A percentile compares a stretch with the other conserved stretches of the same genome.
phyloP scores from a whole-genome alignment of 2,329 filamentous ascomycete species.

The Aspergillus ochraceoroseus region DNA sequence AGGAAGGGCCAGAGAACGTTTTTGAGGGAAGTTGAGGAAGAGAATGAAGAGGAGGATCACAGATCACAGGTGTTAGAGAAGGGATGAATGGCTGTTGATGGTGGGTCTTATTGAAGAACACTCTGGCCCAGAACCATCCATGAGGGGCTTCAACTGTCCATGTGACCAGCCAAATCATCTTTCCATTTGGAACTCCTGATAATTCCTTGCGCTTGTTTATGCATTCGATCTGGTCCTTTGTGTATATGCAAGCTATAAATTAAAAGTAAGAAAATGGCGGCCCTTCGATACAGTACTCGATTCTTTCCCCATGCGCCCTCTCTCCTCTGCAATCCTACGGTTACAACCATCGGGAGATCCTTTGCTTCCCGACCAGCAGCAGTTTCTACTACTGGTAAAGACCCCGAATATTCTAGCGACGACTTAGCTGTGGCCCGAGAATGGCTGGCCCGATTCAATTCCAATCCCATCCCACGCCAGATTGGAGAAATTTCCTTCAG shows the following conservation, averaged over 20 bases:
- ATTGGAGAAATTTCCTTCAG: conserved; percentile 59
- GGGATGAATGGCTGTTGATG: too few species aligned
- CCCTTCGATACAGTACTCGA: conserved; percentile 6
- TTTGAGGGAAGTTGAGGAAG: background rate
- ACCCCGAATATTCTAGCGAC: conserved; percentile 23
- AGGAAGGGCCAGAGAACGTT: conserved; percentile 5
- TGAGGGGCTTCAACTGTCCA: conserved; percentile 12
- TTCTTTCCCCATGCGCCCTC: conserved; percentile 11
- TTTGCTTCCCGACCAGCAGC: conserved; percentile 29
- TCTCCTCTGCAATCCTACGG: conserved; percentile 12
- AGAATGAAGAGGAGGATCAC: background rate
- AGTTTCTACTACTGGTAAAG: conserved; percentile 8
- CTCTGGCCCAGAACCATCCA: too few species aligned
- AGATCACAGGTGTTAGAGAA: too few species aligned
- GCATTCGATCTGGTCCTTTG: background rate
- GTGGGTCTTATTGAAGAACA: too few species aligned
- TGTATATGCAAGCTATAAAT: too few species aligned
- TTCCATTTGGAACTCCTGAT: too few species aligned
- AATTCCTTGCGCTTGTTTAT: background rate
- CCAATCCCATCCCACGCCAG: conserved; percentile 52
- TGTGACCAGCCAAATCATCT: conserved; percentile 7
- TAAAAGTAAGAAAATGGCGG: conserved; percentile 1
- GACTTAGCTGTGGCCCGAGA: conserved; percentile 46
- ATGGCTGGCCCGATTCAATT: conserved; percentile 54
- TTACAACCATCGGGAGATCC: conserved; percentile 18